Evolutionary conservation across 371 early-diverging fungal species (phyloP), one percentile per base, ranked within the genome.

Genomic region (Fennellomyces sp.): DNA sequence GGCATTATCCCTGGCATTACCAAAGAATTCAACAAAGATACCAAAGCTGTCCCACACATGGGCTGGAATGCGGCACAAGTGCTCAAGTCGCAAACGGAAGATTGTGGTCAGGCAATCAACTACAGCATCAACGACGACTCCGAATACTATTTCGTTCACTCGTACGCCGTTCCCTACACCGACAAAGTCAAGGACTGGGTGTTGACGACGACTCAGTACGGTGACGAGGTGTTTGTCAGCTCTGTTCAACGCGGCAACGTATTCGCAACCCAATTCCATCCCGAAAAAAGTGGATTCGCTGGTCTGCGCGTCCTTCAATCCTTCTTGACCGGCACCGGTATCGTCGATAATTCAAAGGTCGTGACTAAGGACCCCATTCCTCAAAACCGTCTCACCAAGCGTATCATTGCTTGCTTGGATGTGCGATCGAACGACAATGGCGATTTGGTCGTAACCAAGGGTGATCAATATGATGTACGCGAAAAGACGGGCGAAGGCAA

Each of bases 381-480:
- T 1, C 56, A 72, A 26, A 88, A 92, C 60, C 65, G 64, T n/a
- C 81, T 97, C 51, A 91, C 92, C 5, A 88, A 88, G 62, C 91
- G 99, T 50, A 90, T 98, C 39, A 94, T 98, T 65, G 97, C 99
- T 26, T 98, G 99, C 68, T 80, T 98, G 61, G 99, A 98, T 67
- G 97, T 98, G 3, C 90, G 99, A 28, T 84, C 95, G 27, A 97
- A 98, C 75, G 99, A 98, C 71, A 69, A 80, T 28, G 98, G 98
- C 25, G 97, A 97, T 72, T 75, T 98, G 36, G 98, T 98, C 10
- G 99, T 97, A 6, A 98, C 99, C 21, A 98, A 98, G 75, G 99
- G 99, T 27, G 97, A 98, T 72, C 97, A 97, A 69, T 97, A 98
- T 79, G 97, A 97, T 68, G 97, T 98, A 1, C 90, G 97, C 19